Evolutionary conservation across 257 asterid genomes (phyloP), one percentile per base, ranked within the genome.

Genomic region (Gardenia jasminoides): DNA sequence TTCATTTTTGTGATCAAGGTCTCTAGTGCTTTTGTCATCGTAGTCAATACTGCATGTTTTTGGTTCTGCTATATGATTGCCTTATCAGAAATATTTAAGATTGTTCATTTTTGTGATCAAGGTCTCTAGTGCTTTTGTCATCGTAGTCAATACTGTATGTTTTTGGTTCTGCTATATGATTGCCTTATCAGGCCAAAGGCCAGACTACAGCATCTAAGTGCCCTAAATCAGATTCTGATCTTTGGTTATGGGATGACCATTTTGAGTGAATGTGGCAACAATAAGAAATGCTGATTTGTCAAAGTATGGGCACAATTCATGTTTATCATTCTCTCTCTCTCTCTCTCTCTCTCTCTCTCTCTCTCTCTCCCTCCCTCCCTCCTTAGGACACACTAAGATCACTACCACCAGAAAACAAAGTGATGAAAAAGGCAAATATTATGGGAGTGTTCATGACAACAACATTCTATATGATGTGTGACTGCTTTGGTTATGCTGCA

Each of bases 401-500:
- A 67, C 58, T 82, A 31, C 90, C 93, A 30, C 89, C 92, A 2
- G 97, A 91, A 80, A 81, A 82, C 82, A 82, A 87, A 84, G 92
- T 90, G 85, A 88, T 90, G 94, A 91, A 90, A 80, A 90, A 64
- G 90, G 91, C 91, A 70, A 88, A 83, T 65, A 7, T 76, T n/a
- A 74, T 87, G 67, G 91, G 81, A 43, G 84, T 91, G 0, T 70
- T 87, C 7, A 84, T 85, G 3, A 86, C 94, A 43, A 90, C 94
- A 22, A 58, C 83, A 44, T 91, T 90, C 88, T 91, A 91, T 61
- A 80, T 91, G 91, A 85, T 90, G 91, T 90, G 93, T 65, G 94
- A 91, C 59, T 87, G 90, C 81, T 83, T 91, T 15, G 93, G 94
- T 26, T 91, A 90, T 44, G 94, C 94, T 64, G 93, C 94, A 28